phyloP scores from a whole-genome alignment of 139 green algal species.

The Micractinium sp. region DNA sequence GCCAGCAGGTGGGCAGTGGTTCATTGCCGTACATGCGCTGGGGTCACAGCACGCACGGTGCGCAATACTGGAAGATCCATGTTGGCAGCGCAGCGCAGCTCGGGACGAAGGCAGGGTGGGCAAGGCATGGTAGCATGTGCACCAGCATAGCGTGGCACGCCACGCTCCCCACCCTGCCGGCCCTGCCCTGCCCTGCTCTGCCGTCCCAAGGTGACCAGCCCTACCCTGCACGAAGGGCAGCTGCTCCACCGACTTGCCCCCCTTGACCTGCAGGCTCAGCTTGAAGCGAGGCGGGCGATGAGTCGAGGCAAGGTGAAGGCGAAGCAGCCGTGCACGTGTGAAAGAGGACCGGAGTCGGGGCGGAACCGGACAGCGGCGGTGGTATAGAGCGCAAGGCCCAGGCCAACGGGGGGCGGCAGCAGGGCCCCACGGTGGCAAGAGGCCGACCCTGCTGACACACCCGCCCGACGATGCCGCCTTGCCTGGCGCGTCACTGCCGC shows the following conservation, averaged over 20 bases:
- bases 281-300: neutral
- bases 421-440: neutral
- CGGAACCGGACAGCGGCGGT: no score
- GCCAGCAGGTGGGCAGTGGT: neutral
- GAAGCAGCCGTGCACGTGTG: neutral
- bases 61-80: no score
- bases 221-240: conserved; percentile 10
- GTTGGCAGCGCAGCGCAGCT: no score
- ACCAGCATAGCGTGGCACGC: neutral
- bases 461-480: no score
- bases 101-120: neutral
- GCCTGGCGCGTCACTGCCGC: neutral
- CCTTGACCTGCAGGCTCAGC: neutral
- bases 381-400: neutral
- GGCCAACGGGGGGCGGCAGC: no score
- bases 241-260: neutral
- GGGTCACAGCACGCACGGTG: no score
- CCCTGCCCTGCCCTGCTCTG: neutral
- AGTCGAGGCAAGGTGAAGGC: neutral
- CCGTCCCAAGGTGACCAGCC: neutral
- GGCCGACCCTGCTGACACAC: no score
- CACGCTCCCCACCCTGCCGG: neutral
- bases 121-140: neutral
- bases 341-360: no score
- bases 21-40: no score